These are phyloP conservation scores for Talaromyces sp. DNA, from an alignment of 2,329 filamentous ascomycete genomes.

Conservation along the genomic window DNA sequence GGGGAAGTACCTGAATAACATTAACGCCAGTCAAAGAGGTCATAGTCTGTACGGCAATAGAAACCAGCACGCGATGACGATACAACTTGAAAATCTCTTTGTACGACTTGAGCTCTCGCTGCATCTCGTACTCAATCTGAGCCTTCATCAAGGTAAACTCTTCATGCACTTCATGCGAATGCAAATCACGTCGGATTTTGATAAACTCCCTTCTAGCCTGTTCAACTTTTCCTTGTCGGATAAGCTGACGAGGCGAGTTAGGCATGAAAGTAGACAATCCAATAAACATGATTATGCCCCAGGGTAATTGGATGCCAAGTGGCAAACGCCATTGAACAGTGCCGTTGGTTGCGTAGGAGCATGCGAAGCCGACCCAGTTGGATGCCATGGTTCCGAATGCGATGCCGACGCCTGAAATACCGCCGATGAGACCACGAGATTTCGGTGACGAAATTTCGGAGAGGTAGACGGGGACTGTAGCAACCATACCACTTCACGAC, in stretches of 20 bases:
- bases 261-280: constrained; percentile 56
- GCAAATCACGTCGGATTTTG: constrained; percentile 48
- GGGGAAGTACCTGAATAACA: constrained; percentile 47
- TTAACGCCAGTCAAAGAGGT: constrained; percentile 57
- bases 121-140: constrained; percentile 57
- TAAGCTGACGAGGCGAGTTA: constrained; percentile 53
- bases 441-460: constrained; percentile 52
- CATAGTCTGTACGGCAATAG: constrained; percentile 57
- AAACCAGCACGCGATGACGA: constrained; percentile 51
- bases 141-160: constrained; percentile 55
- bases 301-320: constrained; percentile 54
- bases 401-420: constrained; percentile 54
- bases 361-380: constrained; percentile 58
- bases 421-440: constrained; percentile 52
- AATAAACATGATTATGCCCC: constrained; percentile 54
- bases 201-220: constrained; percentile 48
- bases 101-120: constrained; percentile 52
- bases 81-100: constrained; percentile 53
- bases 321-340: constrained; percentile 55
- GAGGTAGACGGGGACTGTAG: constrained; percentile 55
- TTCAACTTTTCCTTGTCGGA: constrained; percentile 50
- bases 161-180: constrained; percentile 43
- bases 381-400: constrained; percentile 55
- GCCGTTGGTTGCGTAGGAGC: constrained; percentile 53
- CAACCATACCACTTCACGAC: constrained; percentile 44